Evolutionary conservation across 768 basidiomycete species (phyloP).

Genomic region (Candolleomyces aberdarensis): DNA sequence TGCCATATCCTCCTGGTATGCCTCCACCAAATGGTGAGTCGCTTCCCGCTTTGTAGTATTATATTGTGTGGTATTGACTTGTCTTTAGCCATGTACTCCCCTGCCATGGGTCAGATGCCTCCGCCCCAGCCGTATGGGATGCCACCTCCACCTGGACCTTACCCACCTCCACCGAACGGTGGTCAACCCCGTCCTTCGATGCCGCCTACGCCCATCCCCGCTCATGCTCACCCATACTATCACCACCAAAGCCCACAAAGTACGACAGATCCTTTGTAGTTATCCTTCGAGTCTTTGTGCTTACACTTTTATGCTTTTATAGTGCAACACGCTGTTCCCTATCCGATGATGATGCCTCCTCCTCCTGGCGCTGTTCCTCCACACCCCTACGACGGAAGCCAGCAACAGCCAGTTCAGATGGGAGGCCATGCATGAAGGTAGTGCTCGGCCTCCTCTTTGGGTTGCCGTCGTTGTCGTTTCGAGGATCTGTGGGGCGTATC

Average conservation of each 20-base stretch:
- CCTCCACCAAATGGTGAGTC: constrained; percentile 72
- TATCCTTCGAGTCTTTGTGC: constrained; percentile 15
- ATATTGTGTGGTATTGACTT: constrained; percentile 8
- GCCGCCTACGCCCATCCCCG: constrained; percentile 88
- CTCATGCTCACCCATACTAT: constrained; percentile 85
- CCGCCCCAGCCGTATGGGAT: constrained; percentile 73
- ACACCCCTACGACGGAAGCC: constrained; percentile 72
- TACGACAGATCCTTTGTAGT: constrained; percentile 34
- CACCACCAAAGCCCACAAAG: constrained; percentile 82
- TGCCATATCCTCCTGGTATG: constrained; percentile 80
- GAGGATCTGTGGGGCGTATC: background rate
- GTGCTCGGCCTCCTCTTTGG: background rate
- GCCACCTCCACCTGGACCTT: constrained; percentile 73
- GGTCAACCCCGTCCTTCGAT: constrained; percentile 74
- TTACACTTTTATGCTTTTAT: constrained; percentile 12
- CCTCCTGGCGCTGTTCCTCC: constrained; percentile 53
- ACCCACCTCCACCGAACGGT: constrained; percentile 76
- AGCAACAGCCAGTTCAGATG: constrained; percentile 72
- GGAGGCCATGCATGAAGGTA: constrained; percentile 63
- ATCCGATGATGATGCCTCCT: constrained; percentile 91
- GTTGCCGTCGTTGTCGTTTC: background rate
- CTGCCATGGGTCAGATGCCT: constrained; percentile 85
- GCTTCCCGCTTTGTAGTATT: constrained; percentile 2
- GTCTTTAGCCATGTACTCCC: constrained; percentile 71
- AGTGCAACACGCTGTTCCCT: constrained; percentile 87